Conservation (phyloP, 2,329 filamentous ascomycete species). For the Ascochyta clinopodiicola region DNA sequence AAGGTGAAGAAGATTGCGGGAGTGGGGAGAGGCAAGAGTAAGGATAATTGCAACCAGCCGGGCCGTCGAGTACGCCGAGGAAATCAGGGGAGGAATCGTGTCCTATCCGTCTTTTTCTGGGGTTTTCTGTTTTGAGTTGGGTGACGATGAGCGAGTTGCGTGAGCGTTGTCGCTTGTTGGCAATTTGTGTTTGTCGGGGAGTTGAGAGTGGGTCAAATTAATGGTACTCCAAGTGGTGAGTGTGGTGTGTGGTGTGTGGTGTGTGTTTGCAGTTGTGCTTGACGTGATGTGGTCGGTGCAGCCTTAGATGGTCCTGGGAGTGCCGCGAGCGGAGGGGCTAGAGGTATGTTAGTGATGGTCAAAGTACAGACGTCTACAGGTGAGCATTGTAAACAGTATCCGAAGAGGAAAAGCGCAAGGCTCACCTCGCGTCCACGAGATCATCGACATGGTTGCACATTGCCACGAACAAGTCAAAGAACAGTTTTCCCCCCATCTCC, state of each 20-base stretch:
- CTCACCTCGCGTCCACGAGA: conserved; percentile 78
- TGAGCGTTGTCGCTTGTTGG: conserved; percentile 23
- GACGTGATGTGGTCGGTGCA: conserved; percentile 18
- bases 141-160: conserved; percentile 32
- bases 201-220: conserved; percentile 24
- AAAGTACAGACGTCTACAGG: conserved; percentile 12
- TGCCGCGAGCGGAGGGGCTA: conserved; percentile 31
- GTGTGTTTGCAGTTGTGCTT: conserved; percentile 25
- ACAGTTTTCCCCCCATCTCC: conserved; percentile 92
- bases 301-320: conserved; percentile 37
- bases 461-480: conserved; percentile 97
- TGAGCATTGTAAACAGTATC: not conserved
- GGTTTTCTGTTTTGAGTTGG: conserved; percentile 35
- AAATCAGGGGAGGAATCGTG: conserved; percentile 39
- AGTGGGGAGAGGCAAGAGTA: conserved; percentile 18
- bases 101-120: conserved; percentile 40
- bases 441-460: conserved; percentile 99
- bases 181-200: conserved; percentile 24
- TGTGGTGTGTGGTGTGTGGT: conserved; percentile 18
- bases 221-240: conserved; percentile 21
- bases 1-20: conserved; percentile 19
- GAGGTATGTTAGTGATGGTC: conserved; percentile 19
- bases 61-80: conserved; percentile 33
- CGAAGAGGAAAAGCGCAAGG: conserved; percentile 28
- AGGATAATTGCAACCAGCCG: conserved; percentile 33